Evolutionary conservation across 768 basidiomycete genomes (phyloP).

Genomic region (Guyanaporus albipodus): DNA sequence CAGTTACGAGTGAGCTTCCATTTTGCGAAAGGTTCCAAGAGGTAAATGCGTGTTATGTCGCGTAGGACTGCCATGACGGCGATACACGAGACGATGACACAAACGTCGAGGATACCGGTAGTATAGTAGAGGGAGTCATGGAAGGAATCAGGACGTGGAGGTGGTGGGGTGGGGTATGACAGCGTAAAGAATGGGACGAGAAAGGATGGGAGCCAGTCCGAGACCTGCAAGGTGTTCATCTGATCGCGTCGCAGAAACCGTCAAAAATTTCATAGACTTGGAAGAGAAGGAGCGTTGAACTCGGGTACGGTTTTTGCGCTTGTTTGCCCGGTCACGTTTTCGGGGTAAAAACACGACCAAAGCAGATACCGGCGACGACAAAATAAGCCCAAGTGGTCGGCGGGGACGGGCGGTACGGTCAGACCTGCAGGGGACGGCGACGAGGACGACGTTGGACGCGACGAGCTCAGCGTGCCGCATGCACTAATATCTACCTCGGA

Average conservation of each 20-base stretch:
- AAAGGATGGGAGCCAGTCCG: constrained; percentile 47
- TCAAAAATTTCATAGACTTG: constrained; percentile 35
- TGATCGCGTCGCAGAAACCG: constrained; percentile 26
- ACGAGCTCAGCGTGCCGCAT: not conserved
- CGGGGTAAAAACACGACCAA: constrained; percentile 25
- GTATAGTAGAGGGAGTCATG: constrained; percentile 64
- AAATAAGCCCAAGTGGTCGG: constrained; percentile 1
- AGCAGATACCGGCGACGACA: constrained; percentile 7
- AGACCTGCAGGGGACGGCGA: constrained; percentile 4
- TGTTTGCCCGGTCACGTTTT: constrained; percentile 33
- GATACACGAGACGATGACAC: constrained; percentile 76
- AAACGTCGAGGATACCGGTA: constrained; percentile 74
- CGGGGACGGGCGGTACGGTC: not conserved
- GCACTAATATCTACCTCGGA: not conserved
- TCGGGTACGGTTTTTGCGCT: constrained; percentile 23
- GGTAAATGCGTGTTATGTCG: constrained; percentile 65
- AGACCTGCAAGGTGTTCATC: constrained; percentile 37
- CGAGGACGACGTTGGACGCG: constrained; percentile 3
- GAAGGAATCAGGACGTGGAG: constrained; percentile 66
- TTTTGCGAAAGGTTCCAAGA: constrained; percentile 79
- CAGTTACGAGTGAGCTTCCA: constrained; percentile 67
- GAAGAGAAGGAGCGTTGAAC: constrained; percentile 11
- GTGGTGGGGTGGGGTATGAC: constrained; percentile 60
- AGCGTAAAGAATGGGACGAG: constrained; percentile 69
- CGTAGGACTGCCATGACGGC: constrained; percentile 83